Conservation (phyloP, 139 green algal genomes). For the Chlamydomonas sphaeroides region DNA sequence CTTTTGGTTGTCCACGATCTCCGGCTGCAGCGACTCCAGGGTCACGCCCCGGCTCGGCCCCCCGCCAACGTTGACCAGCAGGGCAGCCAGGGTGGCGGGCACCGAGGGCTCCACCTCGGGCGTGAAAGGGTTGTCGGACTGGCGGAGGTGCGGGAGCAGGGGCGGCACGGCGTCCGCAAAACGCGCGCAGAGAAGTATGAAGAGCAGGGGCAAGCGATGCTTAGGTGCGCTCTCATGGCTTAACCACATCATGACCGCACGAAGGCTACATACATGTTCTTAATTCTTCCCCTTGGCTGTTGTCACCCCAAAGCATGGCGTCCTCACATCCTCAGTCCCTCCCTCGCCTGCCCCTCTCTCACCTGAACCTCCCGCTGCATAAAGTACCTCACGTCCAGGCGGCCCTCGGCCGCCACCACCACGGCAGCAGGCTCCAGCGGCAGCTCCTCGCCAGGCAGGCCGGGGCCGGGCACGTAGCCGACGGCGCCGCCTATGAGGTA, state of each 20-base stretch:
- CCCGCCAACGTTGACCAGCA: not conserved
- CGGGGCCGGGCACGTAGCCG: slow-evolving; percentile 1
- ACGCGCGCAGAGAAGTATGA: no score
- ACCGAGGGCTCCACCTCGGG: not conserved
- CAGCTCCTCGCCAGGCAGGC: not conserved
- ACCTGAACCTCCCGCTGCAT: not conserved
- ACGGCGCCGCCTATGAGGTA: no score
- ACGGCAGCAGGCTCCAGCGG: slow-evolving; percentile 13
- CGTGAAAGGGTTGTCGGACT: slow-evolving; percentile 15
- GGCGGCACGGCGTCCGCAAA: no score
- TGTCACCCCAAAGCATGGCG: no score
- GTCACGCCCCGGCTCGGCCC: not conserved
- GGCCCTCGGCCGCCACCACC: not conserved
- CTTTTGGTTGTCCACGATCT: not conserved
- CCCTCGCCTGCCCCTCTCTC: no score
- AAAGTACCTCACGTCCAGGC: slow-evolving; percentile 7
- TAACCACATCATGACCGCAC: no score
- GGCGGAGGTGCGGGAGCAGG: no score
- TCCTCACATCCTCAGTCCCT: no score
- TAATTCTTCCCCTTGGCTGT: no score
- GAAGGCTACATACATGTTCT: no score
- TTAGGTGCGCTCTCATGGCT: no score
- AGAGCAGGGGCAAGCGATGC: no score
- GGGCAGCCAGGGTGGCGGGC: not conserved
- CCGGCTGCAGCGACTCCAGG: not conserved